Base-by-base conservation (phyloP, 768 basidiomycete species). In the Trametes elegans region DNA sequence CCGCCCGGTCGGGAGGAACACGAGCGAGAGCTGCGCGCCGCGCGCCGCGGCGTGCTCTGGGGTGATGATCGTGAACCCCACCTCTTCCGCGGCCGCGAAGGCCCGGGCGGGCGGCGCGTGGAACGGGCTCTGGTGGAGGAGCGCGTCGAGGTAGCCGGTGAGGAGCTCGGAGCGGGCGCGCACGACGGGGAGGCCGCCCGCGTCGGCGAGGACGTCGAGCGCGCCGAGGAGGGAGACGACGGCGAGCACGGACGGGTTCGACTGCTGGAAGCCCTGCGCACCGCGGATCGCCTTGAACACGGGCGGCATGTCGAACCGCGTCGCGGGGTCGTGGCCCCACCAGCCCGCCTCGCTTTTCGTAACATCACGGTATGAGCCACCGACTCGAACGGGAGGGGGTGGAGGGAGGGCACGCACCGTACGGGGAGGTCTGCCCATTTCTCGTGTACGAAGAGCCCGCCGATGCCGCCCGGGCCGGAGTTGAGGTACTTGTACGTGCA, bases 401-500 rank as follows among this genome's bases (percentile, higher is more conserved):
- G 50, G 38, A 27, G 38, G 11, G 45, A 24, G 39, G 40, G 1
- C 49, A 53, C 54, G 29, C 53, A 58, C 63, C 78, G 69, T 68
- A 90, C 87, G 46, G 89, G 88, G 52, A 72, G 66, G 65, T 78
- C 74, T 61, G 87, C 78, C 90, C 90, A 93, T 69, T 83, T 87
- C 53, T 88, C 83, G 66, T 97, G 93, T 9, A 96, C 76, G 66
- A 85, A 99, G 53, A 95, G 76, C 5, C 95, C 96, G n/a, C 84
- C 97, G 55, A 98, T 95, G n/a, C 89, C 93, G 19, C 96, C 96
- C 10, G 97, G 94, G 5, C 96, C 93, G 16, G 94, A 88, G 73
- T 98, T 98, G 55, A 98, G 81, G 69, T 98, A 99, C 74, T 91
- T 98, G 80, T 98, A 99, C 28, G 93, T 90, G 70, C 97, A 99